Evolutionary conservation across 441 rosid species (phyloP).

Genomic region (Metrosideros polymorpha): DNA sequence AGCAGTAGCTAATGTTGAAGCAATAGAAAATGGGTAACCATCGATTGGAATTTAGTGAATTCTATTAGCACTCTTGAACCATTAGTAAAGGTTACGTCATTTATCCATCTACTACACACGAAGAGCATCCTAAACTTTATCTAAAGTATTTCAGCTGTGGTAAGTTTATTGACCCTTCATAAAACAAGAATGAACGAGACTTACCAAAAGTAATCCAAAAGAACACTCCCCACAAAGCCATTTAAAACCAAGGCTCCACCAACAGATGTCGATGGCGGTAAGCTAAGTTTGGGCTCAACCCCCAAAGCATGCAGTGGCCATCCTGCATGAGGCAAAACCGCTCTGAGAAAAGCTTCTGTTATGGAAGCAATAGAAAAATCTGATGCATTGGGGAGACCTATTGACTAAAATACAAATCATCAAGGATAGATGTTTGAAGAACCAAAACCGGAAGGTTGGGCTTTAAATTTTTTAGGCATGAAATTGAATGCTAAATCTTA

Average conservation of each 20-base stretch:
- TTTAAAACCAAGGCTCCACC: constrained; percentile 35
- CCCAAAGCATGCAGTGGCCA: constrained; percentile 49
- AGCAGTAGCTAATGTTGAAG: neutral
- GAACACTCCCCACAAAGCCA: constrained; percentile 41
- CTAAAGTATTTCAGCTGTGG: neutral
- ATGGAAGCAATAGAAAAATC: neutral
- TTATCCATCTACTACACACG: neutral
- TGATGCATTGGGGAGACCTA: neutral
- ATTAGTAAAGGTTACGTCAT: neutral
- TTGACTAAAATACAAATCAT: neutral
- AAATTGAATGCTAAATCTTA: neutral
- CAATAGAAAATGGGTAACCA: neutral
- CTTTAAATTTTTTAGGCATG: neutral
- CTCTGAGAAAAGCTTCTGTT: neutral
- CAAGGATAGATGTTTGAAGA: neutral
- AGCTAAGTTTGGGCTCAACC: constrained; percentile 36
- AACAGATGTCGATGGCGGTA: constrained; percentile 35
- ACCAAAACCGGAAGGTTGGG: neutral
- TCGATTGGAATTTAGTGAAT: neutral
- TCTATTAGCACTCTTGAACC: neutral
- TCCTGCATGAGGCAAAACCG: constrained; percentile 20
- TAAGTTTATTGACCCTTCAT: neutral
- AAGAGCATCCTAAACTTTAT: neutral
- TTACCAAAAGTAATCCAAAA: constrained; percentile 57
- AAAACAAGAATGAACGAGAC: neutral